Conservation (phyloP, 2,329 filamentous ascomycete species). For the Pyricularia sp. region DNA sequence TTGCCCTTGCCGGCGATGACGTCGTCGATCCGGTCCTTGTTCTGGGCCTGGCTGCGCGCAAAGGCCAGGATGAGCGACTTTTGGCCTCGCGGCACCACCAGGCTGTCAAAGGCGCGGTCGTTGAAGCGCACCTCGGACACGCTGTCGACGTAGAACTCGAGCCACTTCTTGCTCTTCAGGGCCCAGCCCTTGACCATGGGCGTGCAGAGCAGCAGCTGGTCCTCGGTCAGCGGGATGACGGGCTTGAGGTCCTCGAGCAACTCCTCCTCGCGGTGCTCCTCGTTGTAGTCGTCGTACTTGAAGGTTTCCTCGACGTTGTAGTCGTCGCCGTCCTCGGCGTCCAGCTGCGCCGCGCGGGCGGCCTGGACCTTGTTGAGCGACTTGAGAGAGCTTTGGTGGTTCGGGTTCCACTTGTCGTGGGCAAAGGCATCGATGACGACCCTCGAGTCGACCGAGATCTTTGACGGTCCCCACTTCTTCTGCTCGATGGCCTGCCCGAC, state of each 20-base stretch:
- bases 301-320: constrained; percentile 4
- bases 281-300: constrained; percentile 7
- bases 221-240: constrained; percentile 11
- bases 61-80: constrained; percentile 12
- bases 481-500: constrained; percentile 11
- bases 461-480: constrained; percentile 5
- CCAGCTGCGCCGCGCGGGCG: constrained; percentile 5
- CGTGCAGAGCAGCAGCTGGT: constrained; percentile 14
- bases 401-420: constrained; percentile 13
- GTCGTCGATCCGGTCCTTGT: constrained; percentile 18
- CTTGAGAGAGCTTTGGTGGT: constrained; percentile 1
- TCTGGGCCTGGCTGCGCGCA: constrained; percentile 10
- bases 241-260: constrained; percentile 2
- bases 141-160: constrained; percentile 29
- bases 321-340: constrained; percentile 5
- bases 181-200: constrained; percentile 27
- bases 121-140: constrained; percentile 29
- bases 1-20: constrained; percentile 31
- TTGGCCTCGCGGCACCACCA: constrained; percentile 12
- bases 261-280: constrained; percentile 7
- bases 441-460: constrained; percentile 14
- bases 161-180: constrained; percentile 27
- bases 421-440: constrained; percentile 18
- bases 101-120: constrained; percentile 19
- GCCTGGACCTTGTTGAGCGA: constrained; percentile 4